These are phyloP conservation scores for Cutaneotrichosporon daszewskae DNA, from an alignment of 1,284 basidiomycete species.

Conservation along the genomic window DNA sequence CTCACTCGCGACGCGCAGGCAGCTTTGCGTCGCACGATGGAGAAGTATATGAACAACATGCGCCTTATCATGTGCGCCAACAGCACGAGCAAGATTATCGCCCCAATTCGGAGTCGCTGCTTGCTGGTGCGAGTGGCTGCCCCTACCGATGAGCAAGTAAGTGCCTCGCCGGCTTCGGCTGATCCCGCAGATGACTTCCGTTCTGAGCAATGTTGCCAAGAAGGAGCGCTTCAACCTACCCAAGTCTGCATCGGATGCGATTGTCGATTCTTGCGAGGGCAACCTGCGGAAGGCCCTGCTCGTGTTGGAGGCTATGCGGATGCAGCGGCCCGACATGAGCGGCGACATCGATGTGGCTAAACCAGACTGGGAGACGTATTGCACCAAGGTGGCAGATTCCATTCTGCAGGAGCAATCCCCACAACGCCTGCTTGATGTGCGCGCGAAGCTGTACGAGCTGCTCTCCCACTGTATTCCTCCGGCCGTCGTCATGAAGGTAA, in stretches of 20 bases:
- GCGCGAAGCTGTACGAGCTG: conserved; percentile 90
- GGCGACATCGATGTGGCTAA: conserved; percentile 74
- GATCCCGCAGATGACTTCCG: conserved; percentile 66
- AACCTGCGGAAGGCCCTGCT: conserved; percentile 94
- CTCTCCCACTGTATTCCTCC: conserved; percentile 98
- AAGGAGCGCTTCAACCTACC: conserved; percentile 78
- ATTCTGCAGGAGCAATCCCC: conserved; percentile 94
- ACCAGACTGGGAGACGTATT: conserved; percentile 99
- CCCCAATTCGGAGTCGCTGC: conserved; percentile 93
- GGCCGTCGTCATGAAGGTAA: conserved; percentile 77
- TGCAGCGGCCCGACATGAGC: conserved; percentile 81
- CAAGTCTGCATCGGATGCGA: conserved; percentile 63
- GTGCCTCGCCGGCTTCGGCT: conserved; percentile 15
- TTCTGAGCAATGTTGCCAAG: conserved; percentile 74
- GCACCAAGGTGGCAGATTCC: conserved; percentile 83
- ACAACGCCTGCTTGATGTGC: conserved; percentile 80
- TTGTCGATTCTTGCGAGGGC: conserved; percentile 74
- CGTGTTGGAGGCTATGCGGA: conserved; percentile 89
- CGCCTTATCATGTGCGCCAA: conserved; percentile 97
- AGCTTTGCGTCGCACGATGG: conserved; percentile 95
- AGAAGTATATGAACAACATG: conserved; percentile 98
- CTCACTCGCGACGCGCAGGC: conserved; percentile 94
- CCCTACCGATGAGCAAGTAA: conserved; percentile 69
- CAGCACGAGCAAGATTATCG: conserved; percentile 92
- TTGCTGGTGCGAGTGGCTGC: conserved; percentile 89